Conservation (phyloP, 306 rosid species). For the Rosa chinensis region DNA sequence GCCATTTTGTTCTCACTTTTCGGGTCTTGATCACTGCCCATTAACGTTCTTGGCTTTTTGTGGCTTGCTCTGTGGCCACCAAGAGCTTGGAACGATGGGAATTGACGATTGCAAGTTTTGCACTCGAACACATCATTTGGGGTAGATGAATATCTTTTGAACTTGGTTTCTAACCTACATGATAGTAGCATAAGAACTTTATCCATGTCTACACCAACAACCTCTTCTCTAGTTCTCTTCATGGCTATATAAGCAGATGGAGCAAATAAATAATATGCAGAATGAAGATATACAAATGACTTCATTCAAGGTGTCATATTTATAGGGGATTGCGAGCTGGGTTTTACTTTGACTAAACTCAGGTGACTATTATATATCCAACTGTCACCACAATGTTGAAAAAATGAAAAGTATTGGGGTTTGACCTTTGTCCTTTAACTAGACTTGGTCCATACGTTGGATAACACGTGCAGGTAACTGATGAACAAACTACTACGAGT, state of each 20-base stretch:
- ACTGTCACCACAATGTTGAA: neutral
- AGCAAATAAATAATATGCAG: neutral
- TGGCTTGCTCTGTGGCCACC: constrained; percentile 96
- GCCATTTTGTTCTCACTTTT: constrained; percentile 18
- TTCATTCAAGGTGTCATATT: neutral
- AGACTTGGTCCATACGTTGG: neutral
- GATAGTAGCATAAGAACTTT: constrained; percentile 41
- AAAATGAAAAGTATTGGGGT: neutral
- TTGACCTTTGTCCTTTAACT: neutral
- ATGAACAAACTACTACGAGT: neutral
- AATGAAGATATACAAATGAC: neutral
- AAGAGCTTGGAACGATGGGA: constrained; percentile 76
- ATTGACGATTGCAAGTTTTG: constrained; percentile 69
- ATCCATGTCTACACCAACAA: constrained; percentile 20
- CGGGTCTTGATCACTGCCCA: neutral
- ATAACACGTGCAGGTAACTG: neutral
- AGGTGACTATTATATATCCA: neutral
- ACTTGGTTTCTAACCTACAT: constrained; percentile 17
- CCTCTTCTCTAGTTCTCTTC: neutral
- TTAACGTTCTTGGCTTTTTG: constrained; percentile 37
- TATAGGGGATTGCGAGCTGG: neutral
- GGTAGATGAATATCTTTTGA: neutral
- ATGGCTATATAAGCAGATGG: neutral
- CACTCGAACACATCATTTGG: constrained; percentile 30
- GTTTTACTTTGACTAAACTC: neutral